A percentile compares a stretch with the other conserved stretches of the same genome.
phyloP scores from a whole-genome alignment of 768 basidiomycete genomes.

The Polyporus arcularius region DNA sequence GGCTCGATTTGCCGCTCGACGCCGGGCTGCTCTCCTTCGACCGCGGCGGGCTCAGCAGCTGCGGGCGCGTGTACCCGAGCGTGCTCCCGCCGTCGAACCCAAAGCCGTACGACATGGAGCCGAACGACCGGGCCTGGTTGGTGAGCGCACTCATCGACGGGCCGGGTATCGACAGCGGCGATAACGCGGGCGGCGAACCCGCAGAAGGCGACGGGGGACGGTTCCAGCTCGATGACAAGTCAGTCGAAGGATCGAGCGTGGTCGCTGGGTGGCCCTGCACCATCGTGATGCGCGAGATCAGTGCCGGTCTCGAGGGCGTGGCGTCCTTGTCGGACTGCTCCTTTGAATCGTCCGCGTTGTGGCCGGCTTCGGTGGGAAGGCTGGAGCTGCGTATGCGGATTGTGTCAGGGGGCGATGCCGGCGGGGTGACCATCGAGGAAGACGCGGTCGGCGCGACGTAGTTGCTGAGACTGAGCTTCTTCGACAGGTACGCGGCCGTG shows the following conservation, averaged over 20 bases:
- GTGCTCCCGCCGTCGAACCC: conserved; percentile 2
- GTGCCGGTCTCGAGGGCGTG: not conserved
- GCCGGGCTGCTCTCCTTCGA: conserved; percentile 20
- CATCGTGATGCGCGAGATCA: too few species aligned
- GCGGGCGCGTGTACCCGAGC: not conserved
- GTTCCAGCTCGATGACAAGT: not conserved
- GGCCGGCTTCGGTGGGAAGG: conserved; percentile 14
- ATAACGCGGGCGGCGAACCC: conserved; percentile 1
- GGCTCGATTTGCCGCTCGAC: conserved; percentile 18
- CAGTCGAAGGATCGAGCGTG: not conserved
- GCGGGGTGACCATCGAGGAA: conserved; percentile 26
- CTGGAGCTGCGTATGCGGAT: conserved; percentile 18
- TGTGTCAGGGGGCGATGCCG: conserved; percentile 27
- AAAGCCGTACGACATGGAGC: conserved; percentile 12
- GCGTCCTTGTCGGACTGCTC: conserved; percentile 1
- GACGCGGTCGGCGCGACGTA: conserved; percentile 46
- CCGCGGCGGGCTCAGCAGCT: conserved; percentile 28
- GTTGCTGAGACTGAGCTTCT: conserved; percentile 45
- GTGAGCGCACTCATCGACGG: conserved; percentile 14
- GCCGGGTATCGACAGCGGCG: conserved; percentile 18
- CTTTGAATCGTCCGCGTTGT: conserved; percentile 15
- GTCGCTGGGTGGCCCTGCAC: too few species aligned
- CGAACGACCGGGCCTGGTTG: conserved; percentile 8
- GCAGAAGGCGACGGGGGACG: conserved; percentile 5
- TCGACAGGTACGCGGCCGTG: conserved; percentile 24